Evolutionary conservation across 192 early-diverging fungal genomes (phyloP).

Genomic region (Helicostylum pulchrum): DNA sequence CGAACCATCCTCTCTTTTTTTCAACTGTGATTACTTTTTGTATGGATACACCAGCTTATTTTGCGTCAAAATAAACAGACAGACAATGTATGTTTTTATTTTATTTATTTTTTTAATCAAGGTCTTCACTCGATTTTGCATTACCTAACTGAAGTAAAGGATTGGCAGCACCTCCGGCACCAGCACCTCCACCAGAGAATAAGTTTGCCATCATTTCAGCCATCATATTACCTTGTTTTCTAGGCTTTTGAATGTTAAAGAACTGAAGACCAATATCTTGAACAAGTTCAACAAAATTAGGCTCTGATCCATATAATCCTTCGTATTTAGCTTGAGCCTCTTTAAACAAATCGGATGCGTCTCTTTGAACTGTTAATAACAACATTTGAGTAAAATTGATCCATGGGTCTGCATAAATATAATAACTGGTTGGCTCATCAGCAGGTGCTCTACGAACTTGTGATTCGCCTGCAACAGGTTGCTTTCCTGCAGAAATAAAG

Average conservation of each 20-base stretch:
- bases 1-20: too few species aligned
- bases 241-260: conserved; percentile 46
- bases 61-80: too few species aligned
- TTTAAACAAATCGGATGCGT: conserved; percentile 46
- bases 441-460: conserved; percentile 33
- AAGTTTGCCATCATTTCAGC: conserved; percentile 52
- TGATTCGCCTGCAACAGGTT: conserved; percentile 27
- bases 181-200: conserved; percentile 33
- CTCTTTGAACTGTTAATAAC: conserved; percentile 63
- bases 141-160: not conserved
- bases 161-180: not conserved
- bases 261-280: conserved; percentile 46
- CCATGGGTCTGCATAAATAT: conserved; percentile 43
- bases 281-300: conserved; percentile 42
- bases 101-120: not conserved
- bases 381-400: conserved; percentile 67
- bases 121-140: conserved; percentile 2
- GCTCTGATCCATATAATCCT: conserved; percentile 18
- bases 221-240: conserved; percentile 45
- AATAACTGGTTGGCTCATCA: conserved; percentile 43
- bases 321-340: conserved; percentile 29
- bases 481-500: conserved; percentile 32
- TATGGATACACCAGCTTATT: too few species aligned
- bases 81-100: too few species aligned
- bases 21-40: too few species aligned